These are phyloP conservation scores for Hypoxylon subgilvum DNA, from an alignment of 495 filamentous ascomycete genomes.

Conservation along the genomic window DNA sequence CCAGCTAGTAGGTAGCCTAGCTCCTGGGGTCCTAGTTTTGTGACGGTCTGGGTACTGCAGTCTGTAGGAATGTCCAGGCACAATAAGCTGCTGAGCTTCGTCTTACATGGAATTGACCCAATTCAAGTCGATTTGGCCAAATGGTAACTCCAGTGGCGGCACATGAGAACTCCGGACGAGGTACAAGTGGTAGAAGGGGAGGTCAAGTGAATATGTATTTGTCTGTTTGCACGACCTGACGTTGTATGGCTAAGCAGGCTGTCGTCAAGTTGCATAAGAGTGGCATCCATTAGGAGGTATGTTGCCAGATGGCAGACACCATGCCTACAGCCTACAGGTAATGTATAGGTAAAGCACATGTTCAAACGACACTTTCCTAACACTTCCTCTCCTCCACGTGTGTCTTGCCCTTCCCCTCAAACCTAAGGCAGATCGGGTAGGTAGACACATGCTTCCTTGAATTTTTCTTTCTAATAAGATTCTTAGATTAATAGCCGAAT, in stretches of 20 bases:
- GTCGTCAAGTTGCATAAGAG: conserved; percentile 31
- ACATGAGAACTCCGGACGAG: conserved; percentile 6
- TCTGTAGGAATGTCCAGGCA: too few relatives aligned
- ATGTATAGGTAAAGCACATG: too few relatives aligned
- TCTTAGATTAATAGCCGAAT: too few relatives aligned
- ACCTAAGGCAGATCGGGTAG: too few relatives aligned
- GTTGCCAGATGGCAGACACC: too few relatives aligned
- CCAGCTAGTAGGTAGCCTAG: conserved; percentile 12
- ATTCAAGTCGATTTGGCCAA: conserved; percentile 9
- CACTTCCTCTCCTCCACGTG: too few relatives aligned
- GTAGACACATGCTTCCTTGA: too few relatives aligned
- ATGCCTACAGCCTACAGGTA: too few relatives aligned
- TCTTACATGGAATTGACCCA: neutral
- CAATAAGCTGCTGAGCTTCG: too few relatives aligned
- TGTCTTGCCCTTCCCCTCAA: too few relatives aligned
- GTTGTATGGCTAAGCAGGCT: conserved; percentile 7
- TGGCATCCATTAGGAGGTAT: conserved; percentile 14
- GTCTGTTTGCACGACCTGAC: conserved; percentile 9
- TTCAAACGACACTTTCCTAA: too few relatives aligned
- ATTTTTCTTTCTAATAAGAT: too few relatives aligned
- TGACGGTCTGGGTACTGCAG: neutral
- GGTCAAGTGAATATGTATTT: neutral
- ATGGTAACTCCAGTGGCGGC: neutral
- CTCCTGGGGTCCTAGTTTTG: conserved; percentile 12
- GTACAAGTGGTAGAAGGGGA: neutral